A percentile compares a stretch with the other conserved stretches of the same genome.
phyloP scores from a whole-genome alignment of 1,284 basidiomycete genomes.

The Taiwanofungus camphoratus region DNA sequence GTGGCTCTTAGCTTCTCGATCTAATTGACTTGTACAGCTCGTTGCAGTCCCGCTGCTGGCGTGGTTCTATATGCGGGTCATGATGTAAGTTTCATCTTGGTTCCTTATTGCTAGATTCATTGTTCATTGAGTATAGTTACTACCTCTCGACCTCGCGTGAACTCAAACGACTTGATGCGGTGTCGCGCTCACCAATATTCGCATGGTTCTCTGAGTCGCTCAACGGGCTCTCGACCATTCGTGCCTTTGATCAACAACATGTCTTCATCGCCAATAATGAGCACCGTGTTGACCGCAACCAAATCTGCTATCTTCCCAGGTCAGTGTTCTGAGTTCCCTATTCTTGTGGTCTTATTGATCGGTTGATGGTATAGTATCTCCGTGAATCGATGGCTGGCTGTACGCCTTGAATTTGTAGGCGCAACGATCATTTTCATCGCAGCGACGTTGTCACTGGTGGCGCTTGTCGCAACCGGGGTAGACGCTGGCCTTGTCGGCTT shows the following conservation, averaged over 20 bases:
- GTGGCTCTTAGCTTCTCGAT: no score
- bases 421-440: slow-evolving; percentile 76
- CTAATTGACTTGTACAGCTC: slow-evolving; percentile 36
- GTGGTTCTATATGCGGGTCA: slow-evolving; percentile 73
- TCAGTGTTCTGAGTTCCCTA: background rate
- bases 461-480: slow-evolving; percentile 67
- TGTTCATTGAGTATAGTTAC: slow-evolving; percentile 46
- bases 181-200: slow-evolving; percentile 89
- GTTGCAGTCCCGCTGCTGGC: slow-evolving; percentile 70
- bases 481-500: slow-evolving; percentile 92
- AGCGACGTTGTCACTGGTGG: slow-evolving; percentile 63
- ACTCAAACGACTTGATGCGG: slow-evolving; percentile 88
- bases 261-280: slow-evolving; percentile 80
- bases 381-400: slow-evolving; percentile 78
- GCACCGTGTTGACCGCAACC: slow-evolving; percentile 78
- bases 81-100: slow-evolving; percentile 48
- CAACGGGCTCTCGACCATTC: slow-evolving; percentile 80
- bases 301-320: slow-evolving; percentile 67
- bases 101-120: background rate
- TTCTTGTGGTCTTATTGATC: no score
- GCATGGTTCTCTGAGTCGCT: slow-evolving; percentile 87
- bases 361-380: slow-evolving; percentile 40
- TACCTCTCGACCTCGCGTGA: slow-evolving; percentile 90
- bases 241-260: slow-evolving; percentile 69
- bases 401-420: slow-evolving; percentile 81